These are phyloP conservation scores for Scheffersomyces illinoinensis DNA, from an alignment of 1,139 yeast genomes.

Conservation along the genomic window DNA sequence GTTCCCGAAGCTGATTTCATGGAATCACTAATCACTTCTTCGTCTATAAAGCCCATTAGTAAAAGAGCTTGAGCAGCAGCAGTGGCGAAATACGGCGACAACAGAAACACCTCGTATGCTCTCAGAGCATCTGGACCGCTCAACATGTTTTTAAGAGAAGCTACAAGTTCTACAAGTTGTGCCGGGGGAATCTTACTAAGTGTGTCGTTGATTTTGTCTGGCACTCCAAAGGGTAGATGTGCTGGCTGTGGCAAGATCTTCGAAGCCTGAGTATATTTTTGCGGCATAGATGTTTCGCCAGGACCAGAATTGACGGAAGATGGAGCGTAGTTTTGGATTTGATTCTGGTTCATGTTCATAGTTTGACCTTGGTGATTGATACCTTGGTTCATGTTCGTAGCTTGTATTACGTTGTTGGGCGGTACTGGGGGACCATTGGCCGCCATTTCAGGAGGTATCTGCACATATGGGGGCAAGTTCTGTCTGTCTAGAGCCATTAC, in stretches of 20 bases:
- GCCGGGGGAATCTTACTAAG: constrained; percentile 67
- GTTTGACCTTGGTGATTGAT: not conserved
- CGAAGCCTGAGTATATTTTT: constrained; percentile 49
- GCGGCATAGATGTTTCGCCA: constrained; percentile 35
- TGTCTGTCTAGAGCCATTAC: constrained; percentile 42
- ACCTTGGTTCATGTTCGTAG: not conserved
- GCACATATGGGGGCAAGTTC: constrained; percentile 54
- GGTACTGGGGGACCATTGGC: constrained; percentile 10
- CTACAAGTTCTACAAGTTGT: constrained; percentile 63
- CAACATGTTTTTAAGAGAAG: constrained; percentile 58
- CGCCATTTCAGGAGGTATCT: constrained; percentile 55
- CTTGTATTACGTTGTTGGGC: not conserved
- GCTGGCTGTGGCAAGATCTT: constrained; percentile 51
- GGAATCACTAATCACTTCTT: constrained; percentile 56
- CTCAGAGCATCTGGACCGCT: constrained; percentile 52
- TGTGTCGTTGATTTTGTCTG: constrained; percentile 57
- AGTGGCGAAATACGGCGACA: constrained; percentile 60
- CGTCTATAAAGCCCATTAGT: constrained; percentile 75
- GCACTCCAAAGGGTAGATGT: constrained; percentile 41
- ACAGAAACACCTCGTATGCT: constrained; percentile 51
- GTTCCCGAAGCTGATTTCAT: constrained; percentile 34
- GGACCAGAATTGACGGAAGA: constrained; percentile 1
- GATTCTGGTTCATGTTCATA: not conserved
- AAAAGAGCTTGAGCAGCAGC: constrained; percentile 72
- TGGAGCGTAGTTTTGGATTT: not conserved